phyloP scores from a whole-genome alignment of 108 stramenopile genomes.

The Seminavis robusta region DNA sequence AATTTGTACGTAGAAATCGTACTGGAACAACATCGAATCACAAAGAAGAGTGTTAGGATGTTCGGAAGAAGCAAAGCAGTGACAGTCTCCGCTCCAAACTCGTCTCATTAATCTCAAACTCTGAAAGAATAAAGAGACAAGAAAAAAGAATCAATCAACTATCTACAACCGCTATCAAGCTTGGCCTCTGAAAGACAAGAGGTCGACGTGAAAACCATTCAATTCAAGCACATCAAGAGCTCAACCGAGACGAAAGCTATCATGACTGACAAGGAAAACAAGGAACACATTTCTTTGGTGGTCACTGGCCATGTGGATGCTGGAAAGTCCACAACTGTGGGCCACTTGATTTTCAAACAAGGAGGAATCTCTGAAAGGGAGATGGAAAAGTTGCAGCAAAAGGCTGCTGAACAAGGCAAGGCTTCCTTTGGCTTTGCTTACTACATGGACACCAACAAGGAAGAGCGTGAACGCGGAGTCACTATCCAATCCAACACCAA shows the following conservation, averaged over 20 bases:
- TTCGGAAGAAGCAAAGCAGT: too few relatives aligned
- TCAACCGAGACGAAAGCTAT: neutral
- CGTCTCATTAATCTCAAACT: too few relatives aligned
- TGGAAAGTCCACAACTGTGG: conserved; percentile 56
- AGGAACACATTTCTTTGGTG: conserved; percentile 65
- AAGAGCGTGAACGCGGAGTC: too few relatives aligned
- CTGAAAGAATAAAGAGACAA: too few relatives aligned
- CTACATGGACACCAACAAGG: conserved; percentile 71
- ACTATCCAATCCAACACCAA: conserved; percentile 74
- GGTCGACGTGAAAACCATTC: neutral
- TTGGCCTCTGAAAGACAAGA: neutral
- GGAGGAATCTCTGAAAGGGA: conserved; percentile 69
- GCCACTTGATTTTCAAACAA: conserved; percentile 67
- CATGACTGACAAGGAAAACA: conserved; percentile 57
- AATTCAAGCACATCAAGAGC: neutral
- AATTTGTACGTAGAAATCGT: too few relatives aligned
- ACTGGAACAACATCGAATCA: too few relatives aligned
- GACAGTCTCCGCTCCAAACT: too few relatives aligned
- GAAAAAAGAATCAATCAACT: neutral
- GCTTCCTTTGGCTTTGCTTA: conserved; percentile 68
- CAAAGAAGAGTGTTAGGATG: too few relatives aligned
- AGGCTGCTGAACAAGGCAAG: conserved; percentile 65
- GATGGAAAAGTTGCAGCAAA: conserved; percentile 59
- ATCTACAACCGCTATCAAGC: neutral
- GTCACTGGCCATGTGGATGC: conserved; percentile 62